These are phyloP conservation scores for Coffea eugenioides DNA, from an alignment of 257 asterid genomes.

Conservation along the genomic window DNA sequence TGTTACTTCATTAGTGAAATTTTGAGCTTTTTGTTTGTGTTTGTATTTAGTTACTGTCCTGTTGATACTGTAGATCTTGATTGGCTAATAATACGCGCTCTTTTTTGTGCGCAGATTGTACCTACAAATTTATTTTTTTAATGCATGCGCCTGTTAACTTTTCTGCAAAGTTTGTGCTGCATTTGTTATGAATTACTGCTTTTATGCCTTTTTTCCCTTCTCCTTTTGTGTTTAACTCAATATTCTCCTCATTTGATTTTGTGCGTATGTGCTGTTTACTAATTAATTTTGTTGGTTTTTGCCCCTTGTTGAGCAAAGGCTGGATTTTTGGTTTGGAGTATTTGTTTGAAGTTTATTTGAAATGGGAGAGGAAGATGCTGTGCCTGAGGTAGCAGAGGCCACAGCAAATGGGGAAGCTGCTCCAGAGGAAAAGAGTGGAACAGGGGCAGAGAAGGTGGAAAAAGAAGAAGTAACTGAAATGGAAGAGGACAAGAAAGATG, in stretches of 20 bases:
- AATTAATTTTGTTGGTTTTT: neutral
- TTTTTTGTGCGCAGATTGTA: neutral
- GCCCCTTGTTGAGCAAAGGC: slow-evolving; percentile 5
- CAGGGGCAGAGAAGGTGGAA: neutral
- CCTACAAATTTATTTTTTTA: neutral
- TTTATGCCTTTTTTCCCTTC: neutral
- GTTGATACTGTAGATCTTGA: slow-evolving; percentile 10
- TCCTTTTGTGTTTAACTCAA: neutral
- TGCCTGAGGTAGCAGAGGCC: slow-evolving; percentile 41
- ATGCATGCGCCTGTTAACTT: neutral
- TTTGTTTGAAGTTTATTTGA: slow-evolving; percentile 19
- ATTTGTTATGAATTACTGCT: neutral
- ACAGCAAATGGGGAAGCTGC: slow-evolving; percentile 40
- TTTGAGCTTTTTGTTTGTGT: neutral
- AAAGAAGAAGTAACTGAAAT: slow-evolving; percentile 10
- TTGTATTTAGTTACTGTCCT: neutral
- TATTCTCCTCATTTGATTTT: neutral
- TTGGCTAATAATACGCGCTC: neutral
- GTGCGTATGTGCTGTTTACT: neutral
- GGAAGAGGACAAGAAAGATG: slow-evolving; percentile 9
- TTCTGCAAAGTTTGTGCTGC: neutral
- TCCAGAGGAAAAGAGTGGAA: neutral
- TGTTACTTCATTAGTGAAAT: neutral
- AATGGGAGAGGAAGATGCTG: slow-evolving; percentile 65
- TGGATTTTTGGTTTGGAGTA: slow-evolving; percentile 5